Percentiles rank a stretch among this genome's conserved stretches.
phyloP scores from a whole-genome alignment of 352 stramenopile genomes.

The Blastocystis sp. region DNA sequence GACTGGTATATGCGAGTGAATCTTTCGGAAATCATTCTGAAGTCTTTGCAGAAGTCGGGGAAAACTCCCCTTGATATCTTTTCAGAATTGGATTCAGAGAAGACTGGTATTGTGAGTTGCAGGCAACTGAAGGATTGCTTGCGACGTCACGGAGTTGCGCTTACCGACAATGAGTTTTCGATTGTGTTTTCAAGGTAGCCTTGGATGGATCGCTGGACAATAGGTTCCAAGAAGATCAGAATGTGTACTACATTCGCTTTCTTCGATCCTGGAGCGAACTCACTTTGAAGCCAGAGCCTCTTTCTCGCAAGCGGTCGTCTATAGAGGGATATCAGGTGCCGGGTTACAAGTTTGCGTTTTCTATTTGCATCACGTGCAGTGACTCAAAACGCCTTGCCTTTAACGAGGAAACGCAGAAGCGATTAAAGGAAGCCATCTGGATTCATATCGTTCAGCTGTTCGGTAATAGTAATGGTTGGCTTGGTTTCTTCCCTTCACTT shows the following conservation, averaged over 20 bases:
- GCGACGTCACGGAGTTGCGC: not conserved
- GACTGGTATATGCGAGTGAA: not conserved
- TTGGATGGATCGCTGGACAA: not conserved
- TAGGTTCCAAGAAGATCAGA: not conserved
- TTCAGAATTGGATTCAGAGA: constrained; percentile 19
- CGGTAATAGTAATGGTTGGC: not conserved
- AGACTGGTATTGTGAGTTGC: not conserved
- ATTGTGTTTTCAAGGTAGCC: not conserved
- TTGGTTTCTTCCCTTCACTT: not conserved
- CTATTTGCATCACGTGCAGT: too few relatives aligned
- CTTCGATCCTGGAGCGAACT: constrained; percentile 11
- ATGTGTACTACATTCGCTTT: constrained; percentile 28
- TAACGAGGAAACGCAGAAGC: not conserved
- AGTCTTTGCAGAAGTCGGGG: not conserved
- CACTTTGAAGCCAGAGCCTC: not conserved
- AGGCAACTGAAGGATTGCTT: not conserved
- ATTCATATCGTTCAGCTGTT: not conserved
- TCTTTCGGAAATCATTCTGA: not conserved
- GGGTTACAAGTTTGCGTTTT: not conserved
- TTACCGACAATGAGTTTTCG: constrained; percentile 2
- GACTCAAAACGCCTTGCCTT: too few relatives aligned
- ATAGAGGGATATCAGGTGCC: not conserved
- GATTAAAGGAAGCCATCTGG: not conserved
- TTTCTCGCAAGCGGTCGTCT: not conserved
- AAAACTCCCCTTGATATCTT: not conserved